Evolutionary conservation across 2,329 filamentous ascomycete genomes (phyloP).

Genomic region (Pseudocercospora fijiensis): DNA sequence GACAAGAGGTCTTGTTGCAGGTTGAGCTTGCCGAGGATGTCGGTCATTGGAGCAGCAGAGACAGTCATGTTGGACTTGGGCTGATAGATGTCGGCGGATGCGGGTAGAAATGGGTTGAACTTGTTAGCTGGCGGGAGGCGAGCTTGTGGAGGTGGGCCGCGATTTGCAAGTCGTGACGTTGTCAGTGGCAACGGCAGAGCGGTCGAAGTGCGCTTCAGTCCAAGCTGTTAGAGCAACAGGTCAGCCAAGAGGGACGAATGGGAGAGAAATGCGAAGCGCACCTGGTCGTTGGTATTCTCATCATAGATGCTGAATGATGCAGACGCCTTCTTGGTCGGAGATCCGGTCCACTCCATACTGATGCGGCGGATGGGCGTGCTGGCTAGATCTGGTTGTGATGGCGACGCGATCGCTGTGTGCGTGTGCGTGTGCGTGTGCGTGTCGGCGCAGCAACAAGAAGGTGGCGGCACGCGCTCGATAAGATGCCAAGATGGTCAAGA

Average conservation of each 20-base stretch:
- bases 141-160: constrained; percentile 25
- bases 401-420: neutral
- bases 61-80: constrained; percentile 20
- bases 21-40: constrained; percentile 69
- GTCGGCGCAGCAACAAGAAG: constrained; percentile 5
- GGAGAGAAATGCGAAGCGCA: constrained; percentile 16
- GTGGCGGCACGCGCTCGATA: constrained; percentile 2
- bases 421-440: neutral
- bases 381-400: constrained; percentile 1
- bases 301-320: constrained; percentile 28
- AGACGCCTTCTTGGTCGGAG: constrained; percentile 27
- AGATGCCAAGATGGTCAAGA: constrained; percentile 12
- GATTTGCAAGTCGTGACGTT: constrained; percentile 41
- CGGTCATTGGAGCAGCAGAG: constrained; percentile 55
- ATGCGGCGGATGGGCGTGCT: constrained; percentile 7
- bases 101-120: constrained; percentile 19
- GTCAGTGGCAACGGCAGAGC: constrained; percentile 37
- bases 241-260: constrained; percentile 19
- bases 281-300: constrained; percentile 26
- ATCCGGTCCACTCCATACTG: constrained; percentile 30
- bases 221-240: constrained; percentile 14
- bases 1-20: constrained; percentile 65
- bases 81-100: constrained; percentile 11
- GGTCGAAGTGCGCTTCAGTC: constrained; percentile 28
- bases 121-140: constrained; percentile 11